Evolutionary conservation across 495 filamentous ascomycete genomes (phyloP).

Genomic region (Hypoxylon cercidicola): DNA sequence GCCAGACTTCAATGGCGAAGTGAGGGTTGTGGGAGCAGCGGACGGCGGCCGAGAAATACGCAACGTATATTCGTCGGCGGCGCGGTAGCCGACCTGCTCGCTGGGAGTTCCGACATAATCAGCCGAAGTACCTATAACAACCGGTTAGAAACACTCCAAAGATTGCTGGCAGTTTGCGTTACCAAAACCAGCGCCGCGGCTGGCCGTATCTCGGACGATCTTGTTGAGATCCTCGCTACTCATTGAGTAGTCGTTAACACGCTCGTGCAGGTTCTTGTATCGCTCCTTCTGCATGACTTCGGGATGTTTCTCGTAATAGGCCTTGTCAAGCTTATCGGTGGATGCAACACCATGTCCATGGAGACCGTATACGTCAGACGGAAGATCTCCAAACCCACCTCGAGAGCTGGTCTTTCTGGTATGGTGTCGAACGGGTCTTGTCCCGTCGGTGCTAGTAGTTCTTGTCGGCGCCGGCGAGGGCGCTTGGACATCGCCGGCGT

Average conservation of each 20-base stretch:
- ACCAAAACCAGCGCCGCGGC: slow-evolving; percentile 74
- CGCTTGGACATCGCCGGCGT: slow-evolving; percentile 96
- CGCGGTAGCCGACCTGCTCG: slow-evolving; percentile 83
- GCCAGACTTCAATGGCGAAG: slow-evolving; percentile 35
- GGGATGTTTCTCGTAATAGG: slow-evolving; percentile 91
- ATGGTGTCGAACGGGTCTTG: slow-evolving; percentile 72
- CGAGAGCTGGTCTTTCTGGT: slow-evolving; percentile 64
- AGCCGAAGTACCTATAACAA: slow-evolving; percentile 52
- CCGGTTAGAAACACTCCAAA: slow-evolving; percentile 50
- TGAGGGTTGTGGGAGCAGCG: slow-evolving; percentile 41
- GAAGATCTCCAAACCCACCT: slow-evolving; percentile 55
- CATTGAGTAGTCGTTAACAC: slow-evolving; percentile 82
- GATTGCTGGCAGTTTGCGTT: slow-evolving; percentile 51
- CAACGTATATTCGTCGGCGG: slow-evolving; percentile 79
- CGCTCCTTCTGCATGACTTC: slow-evolving; percentile 78
- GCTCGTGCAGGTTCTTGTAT: slow-evolving; percentile 62
- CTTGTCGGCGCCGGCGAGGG: slow-evolving; percentile 79
- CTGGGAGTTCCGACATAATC: slow-evolving; percentile 72
- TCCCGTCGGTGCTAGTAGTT: slow-evolving; percentile 62
- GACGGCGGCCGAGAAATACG: slow-evolving; percentile 70
- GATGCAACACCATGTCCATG: slow-evolving; percentile 81
- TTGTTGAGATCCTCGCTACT: slow-evolving; percentile 93
- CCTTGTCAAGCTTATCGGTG: slow-evolving; percentile 80
- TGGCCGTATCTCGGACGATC: slow-evolving; percentile 79
- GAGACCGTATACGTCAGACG: slow-evolving; percentile 84